phyloP scores from a whole-genome alignment of 2,329 filamentous ascomycete genomes.

The Ceratocystis variospora region DNA sequence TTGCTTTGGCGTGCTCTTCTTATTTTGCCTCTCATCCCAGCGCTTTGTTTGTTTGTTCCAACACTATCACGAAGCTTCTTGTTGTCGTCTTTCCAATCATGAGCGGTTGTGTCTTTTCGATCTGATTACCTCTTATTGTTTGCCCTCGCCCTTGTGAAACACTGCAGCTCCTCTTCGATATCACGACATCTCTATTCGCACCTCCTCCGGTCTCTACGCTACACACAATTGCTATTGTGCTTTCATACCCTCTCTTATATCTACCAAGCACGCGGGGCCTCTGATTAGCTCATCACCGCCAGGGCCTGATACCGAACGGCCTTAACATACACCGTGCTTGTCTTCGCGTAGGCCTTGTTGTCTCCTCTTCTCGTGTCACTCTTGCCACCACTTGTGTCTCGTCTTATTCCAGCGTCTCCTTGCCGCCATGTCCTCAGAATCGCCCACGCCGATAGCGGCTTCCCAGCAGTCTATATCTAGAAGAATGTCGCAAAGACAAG shows the following conservation, averaged over 20 bases:
- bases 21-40: background rate
- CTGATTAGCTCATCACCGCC: background rate
- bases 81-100: background rate
- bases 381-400: background rate
- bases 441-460: slow-evolving; percentile 37
- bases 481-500: slow-evolving; percentile 43
- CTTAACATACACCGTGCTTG: background rate
- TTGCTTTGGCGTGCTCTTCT: background rate
- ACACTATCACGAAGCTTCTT: background rate
- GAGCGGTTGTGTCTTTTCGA: background rate
- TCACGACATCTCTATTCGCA: too few relatives aligned
- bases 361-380: background rate
- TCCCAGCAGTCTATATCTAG: slow-evolving; percentile 29
- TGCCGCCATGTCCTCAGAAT: slow-evolving; percentile 9
- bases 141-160: background rate
- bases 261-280: background rate
- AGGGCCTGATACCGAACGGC: background rate
- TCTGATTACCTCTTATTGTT: background rate
- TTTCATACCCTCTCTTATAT: too few relatives aligned
- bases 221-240: too few relatives aligned
- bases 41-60: background rate
- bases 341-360: background rate
- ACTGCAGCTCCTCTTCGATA: background rate
- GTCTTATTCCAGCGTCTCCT: background rate
- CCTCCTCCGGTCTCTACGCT: too few relatives aligned